Percentiles rank a stretch among this genome's conserved stretches.
Conservation (phyloP, 257 asterid genomes). For the Nyctanthes arbortristis region DNA sequence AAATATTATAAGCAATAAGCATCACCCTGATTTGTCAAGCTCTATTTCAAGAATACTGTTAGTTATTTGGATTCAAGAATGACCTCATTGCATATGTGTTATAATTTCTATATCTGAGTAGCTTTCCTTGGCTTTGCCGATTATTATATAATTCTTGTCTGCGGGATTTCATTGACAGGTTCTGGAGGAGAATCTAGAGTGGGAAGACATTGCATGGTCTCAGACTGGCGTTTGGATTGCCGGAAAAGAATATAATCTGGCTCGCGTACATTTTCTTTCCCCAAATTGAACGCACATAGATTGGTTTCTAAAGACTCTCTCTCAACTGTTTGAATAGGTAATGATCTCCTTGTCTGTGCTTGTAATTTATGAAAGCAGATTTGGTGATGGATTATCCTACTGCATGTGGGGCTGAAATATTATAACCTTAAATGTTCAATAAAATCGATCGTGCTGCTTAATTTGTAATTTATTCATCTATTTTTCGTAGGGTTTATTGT, state of each 20-base stretch:
- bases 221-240: conserved; percentile 81
- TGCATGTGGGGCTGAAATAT: too few relatives aligned
- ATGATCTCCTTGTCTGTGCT: too few relatives aligned
- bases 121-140: conserved; percentile 1
- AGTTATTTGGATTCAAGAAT: background rate
- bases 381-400: too few relatives aligned
- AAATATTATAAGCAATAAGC: background rate
- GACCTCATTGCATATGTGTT: background rate
- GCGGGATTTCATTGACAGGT: conserved; percentile 48
- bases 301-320: background rate
- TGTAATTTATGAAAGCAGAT: too few relatives aligned
- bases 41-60: too few relatives aligned
- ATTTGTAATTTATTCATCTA: too few relatives aligned
- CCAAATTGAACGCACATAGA: conserved; percentile 38
- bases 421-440: too few relatives aligned
- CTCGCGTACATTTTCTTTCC: conserved; percentile 83
- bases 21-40: background rate
- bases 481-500: too few relatives aligned
- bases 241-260: conserved; percentile 79
- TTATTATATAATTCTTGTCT: background rate
- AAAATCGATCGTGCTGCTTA: too few relatives aligned
- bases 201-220: conserved; percentile 92
- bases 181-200: conserved; percentile 79
- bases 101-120: background rate
- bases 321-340: too few relatives aligned